Base-by-base conservation (phyloP, 306 rosid genomes). In the Lathyrus oleraceus region DNA sequence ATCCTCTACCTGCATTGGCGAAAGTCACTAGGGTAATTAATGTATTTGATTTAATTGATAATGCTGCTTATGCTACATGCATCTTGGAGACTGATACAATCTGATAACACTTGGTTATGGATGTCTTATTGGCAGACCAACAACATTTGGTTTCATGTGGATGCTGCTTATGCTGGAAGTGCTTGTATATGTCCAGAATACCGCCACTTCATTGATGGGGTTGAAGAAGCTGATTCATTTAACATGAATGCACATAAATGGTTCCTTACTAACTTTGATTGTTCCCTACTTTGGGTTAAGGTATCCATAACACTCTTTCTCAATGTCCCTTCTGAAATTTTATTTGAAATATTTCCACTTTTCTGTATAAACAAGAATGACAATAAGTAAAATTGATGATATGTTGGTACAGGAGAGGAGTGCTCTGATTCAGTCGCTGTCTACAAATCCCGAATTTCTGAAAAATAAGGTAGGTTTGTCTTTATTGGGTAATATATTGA, bases 111-210 rank as follows among this genome's bases (percentile, higher is more conserved):
- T 67, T 30, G 59, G 52, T 39, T 70, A 38, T 81, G 68, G 52
- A 8, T 63, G 60, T 71, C 45, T 54, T 70, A 40, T 75, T 78
- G 72, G 58, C 80, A 93, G 98, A 67, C 78, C 70, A 64, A 84
- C 71, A 82, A 79, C 66, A 80, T 93, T 77, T 93, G 98, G 98
- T 83, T 93, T 76, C 98, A 93, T 58, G 87, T 93, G 43, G 98
- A 93, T 81, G 96, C 98, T 80, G 98, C 98, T 56, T 93, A 90
- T 67, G 97, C 97, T 71, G 98, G 98, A 76, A 93, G 97, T 80
- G 97, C 98, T 67, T 87, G 96, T 77, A 73, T 93, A 80, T 93
- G 98, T 84, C 97, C 96, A 14, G 97, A 93, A 79, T 87, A 82
- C 83, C 98, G 86, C 74, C 89, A 81, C 65, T 69, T 81, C 80